Percentiles rank a stretch among this genome's conserved stretches.
Conservation (phyloP, 805 yeast species). For the Saturnispora silvae region DNA sequence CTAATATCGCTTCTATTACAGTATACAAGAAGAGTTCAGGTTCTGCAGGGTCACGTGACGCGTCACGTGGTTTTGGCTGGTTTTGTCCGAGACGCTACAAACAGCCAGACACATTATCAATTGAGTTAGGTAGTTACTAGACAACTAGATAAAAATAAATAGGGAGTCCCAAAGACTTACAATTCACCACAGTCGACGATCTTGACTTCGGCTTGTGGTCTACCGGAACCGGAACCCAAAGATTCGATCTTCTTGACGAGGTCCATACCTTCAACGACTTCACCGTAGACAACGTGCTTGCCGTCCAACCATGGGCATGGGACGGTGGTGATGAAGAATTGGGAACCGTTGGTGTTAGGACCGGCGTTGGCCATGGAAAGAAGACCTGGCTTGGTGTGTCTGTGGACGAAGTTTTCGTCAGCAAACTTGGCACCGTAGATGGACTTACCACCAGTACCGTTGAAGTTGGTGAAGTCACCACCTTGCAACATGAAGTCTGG, state of each 20-base stretch:
- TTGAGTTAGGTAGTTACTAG: no score
- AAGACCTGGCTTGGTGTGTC: slow-evolving; percentile 70
- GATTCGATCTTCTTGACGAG: slow-evolving; percentile 81
- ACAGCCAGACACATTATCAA: no score
- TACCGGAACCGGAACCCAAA: slow-evolving; percentile 43
- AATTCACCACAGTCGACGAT: slow-evolving; percentile 53
- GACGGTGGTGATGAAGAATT: slow-evolving; percentile 79
- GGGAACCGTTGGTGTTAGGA: slow-evolving; percentile 87
- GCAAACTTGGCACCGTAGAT: slow-evolving; percentile 57
- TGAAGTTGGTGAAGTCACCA: slow-evolving; percentile 77
- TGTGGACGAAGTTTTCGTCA: slow-evolving; percentile 61
- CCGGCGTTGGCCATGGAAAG: slow-evolving; percentile 92
- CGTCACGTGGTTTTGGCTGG: no score
- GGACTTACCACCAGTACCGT: slow-evolving; percentile 90
- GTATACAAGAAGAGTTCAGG: no score
- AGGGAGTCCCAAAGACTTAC: slow-evolving; percentile 17
- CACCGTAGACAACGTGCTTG: slow-evolving; percentile 70
- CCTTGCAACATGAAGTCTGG: slow-evolving; percentile 97
- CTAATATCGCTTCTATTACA: no score
- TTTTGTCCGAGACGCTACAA: no score
- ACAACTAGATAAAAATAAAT: not conserved
- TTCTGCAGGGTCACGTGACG: no score
- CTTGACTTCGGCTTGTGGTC: slow-evolving; percentile 40
- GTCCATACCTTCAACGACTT: slow-evolving; percentile 53
- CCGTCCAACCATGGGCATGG: slow-evolving; percentile 73